Conservation (phyloP, 2,329 filamentous ascomycete species). For the Aspergillus novoparasiticus region DNA sequence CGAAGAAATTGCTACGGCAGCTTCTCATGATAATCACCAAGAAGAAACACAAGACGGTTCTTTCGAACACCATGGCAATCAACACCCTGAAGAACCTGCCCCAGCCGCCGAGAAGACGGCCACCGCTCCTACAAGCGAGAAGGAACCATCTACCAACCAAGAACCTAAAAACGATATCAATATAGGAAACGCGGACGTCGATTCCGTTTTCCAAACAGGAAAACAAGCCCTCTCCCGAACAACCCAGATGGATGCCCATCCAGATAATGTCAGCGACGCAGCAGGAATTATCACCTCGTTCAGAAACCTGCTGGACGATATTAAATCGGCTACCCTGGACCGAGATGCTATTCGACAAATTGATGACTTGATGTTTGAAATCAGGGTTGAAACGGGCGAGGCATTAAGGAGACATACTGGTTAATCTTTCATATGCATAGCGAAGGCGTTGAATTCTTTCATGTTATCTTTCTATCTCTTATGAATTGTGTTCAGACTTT, state of each 20-base stretch:
- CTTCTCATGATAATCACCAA: neutral
- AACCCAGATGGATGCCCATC: constrained; percentile 1
- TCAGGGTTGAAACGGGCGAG: constrained; percentile 72
- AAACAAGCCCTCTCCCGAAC: constrained; percentile 4
- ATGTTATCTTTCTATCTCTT: constrained; percentile 5
- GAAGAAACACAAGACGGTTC: neutral
- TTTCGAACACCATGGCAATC: neutral
- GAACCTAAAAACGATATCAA: constrained; percentile 15
- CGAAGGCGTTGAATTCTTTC: constrained; percentile 33
- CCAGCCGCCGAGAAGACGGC: neutral
- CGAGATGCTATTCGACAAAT: constrained; percentile 69
- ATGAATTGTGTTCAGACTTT: neutral
- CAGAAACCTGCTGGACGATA: constrained; percentile 59
- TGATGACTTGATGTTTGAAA: constrained; percentile 78
- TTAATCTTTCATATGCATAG: constrained; percentile 33
- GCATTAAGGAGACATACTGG: constrained; percentile 59
- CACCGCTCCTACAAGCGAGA: neutral
- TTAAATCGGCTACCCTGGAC: constrained; percentile 63
- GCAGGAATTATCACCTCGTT: constrained; percentile 56
- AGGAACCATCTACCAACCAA: neutral
- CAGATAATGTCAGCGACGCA: constrained; percentile 17
- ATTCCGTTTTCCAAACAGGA: neutral
- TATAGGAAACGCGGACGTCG: constrained; percentile 17
- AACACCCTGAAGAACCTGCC: neutral
- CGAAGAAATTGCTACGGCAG: neutral